Base-by-base conservation (phyloP, 2,329 filamentous ascomycete genomes). In the Cercospora canescens region DNA sequence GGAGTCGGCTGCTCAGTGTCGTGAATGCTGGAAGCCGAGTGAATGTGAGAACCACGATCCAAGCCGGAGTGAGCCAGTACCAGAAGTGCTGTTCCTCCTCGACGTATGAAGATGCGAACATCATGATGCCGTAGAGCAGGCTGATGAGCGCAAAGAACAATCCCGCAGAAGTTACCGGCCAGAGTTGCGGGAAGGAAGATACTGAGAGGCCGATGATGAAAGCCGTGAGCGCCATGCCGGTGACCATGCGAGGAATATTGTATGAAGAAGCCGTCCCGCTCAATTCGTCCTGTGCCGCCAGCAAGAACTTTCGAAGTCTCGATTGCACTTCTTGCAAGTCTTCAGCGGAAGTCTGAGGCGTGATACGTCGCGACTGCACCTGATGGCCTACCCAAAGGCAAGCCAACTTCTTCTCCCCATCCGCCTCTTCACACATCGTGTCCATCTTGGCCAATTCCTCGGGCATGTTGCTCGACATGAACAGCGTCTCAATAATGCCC, bases 31-130 rank as follows among this genome's bases (percentile, higher is more conserved):
- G 39, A 6, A 69, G 41, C 26, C 64, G 60, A 16, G 37, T 61
- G 4, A 56, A 62, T 6, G 58, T 67, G 18, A 88, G 76, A 1
- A 74, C 39, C 4, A 70, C 54, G 52, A 84, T 79, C 91, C 91
- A 96, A 6, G 87, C 86, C 0, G 90, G 89, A 0, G 90, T 86
- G 1, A 88, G 80, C 93, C 94, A 98, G 79, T 99, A 98, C 95
- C 95, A 99, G 77, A 97, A 97, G 71, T 98, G 93, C 58, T 99
- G 95, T 78, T 99, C 95, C 80, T 99, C 95, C 79, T 99, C 95
- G 2, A 99, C 93, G 77, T 95, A 99, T 75, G 94, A 98, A 76
- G 92, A 97, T 9, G 94, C 94, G 79, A 98, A 98, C 94, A 98
- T 98, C 88, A 97, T 96, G 39, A 87, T 77, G 1, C 89, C 88